Percentiles rank a stretch among this genome's conserved stretches.
These are phyloP conservation scores for Spathaspora arborariae DNA, from an alignment of 805 yeast species.

Conservation along the genomic window DNA sequence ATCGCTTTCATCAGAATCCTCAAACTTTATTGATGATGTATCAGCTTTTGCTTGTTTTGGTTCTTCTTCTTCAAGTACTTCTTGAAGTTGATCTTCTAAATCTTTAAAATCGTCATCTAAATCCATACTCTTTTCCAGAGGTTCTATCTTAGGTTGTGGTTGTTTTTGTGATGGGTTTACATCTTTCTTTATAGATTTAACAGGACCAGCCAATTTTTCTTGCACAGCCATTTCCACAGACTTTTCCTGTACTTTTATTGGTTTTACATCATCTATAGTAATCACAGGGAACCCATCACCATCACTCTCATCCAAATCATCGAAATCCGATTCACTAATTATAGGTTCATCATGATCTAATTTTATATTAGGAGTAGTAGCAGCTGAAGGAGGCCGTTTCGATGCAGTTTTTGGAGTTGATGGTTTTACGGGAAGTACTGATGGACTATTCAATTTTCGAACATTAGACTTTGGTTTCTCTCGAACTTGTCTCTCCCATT, in stretches of 20 bases:
- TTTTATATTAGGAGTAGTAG: conserved; percentile 5
- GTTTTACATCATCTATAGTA: not conserved
- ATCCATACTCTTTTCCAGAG: conserved; percentile 12
- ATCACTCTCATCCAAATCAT: conserved; percentile 21
- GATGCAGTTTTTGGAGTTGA: not conserved
- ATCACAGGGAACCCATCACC: not conserved
- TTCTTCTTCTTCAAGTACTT: conserved; percentile 31
- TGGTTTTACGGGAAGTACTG: not conserved
- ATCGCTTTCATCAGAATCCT: conserved; percentile 25
- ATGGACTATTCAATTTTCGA: conserved; percentile 1
- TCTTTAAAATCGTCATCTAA: conserved; percentile 40
- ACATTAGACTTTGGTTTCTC: not conserved
- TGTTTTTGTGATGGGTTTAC: not conserved
- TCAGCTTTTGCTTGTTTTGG: not conserved
- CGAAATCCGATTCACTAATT: conserved; percentile 38
- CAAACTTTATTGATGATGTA: not conserved
- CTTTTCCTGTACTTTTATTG: conserved; percentile 7
- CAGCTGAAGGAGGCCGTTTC: conserved; percentile 5
- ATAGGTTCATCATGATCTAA: conserved; percentile 8
- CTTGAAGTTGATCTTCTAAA: conserved; percentile 40
- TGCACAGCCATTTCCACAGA: not conserved
- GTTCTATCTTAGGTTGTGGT: conserved; percentile 1
- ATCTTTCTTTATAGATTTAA: not conserved
- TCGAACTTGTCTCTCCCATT: conserved; percentile 14
- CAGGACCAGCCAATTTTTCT: not conserved